A percentile compares a stretch with the other conserved stretches of the same genome.
These are phyloP conservation scores for Trametes cinnabarina DNA, from an alignment of 768 basidiomycete species.

Conservation along the genomic window DNA sequence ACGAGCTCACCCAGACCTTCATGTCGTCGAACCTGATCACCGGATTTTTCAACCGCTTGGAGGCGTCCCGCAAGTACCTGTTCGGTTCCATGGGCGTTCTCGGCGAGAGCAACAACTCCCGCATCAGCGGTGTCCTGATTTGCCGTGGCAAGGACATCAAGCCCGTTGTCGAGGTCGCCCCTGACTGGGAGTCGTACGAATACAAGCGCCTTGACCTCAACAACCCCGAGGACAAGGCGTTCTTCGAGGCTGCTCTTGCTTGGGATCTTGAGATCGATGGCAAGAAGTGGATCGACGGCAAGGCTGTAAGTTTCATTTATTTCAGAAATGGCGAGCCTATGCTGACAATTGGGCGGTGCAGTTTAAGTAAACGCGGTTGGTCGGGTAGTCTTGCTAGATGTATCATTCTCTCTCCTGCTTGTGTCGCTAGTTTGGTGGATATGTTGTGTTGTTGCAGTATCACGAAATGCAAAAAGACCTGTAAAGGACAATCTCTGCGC, in stretches of 20 bases:
- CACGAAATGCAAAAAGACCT: conserved; percentile 22
- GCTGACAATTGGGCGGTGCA: conserved; percentile 1
- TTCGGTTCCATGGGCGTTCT: conserved; percentile 93
- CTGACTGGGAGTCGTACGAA: conserved; percentile 88
- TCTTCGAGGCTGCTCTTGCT: conserved; percentile 89
- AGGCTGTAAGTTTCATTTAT: conserved; percentile 64
- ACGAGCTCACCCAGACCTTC: conserved; percentile 87
- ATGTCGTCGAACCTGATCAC: conserved; percentile 94
- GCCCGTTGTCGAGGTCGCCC: conserved; percentile 74
- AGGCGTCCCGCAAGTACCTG: conserved; percentile 94
- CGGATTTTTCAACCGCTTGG: conserved; percentile 97
- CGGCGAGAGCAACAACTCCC: conserved; percentile 71
- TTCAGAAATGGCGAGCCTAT: neutral
- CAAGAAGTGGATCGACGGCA: conserved; percentile 89
- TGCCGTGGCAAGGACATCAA: conserved; percentile 73
- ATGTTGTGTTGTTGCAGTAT: conserved; percentile 28
- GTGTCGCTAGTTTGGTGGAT: conserved; percentile 20
- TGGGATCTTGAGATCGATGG: conserved; percentile 92
- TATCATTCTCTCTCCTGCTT: conserved; percentile 20
- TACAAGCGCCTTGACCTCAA: conserved; percentile 76
- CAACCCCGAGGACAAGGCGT: conserved; percentile 75
- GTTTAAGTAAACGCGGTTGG: conserved; percentile 28
- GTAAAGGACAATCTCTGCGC: conserved; percentile 11
- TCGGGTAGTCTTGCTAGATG: conserved; percentile 9
- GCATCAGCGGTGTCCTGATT: conserved; percentile 83